Evolutionary conservation across 331 rosid species (phyloP), one percentile per base, ranked within the genome.

Genomic region (Rhamnella rubrinervis): DNA sequence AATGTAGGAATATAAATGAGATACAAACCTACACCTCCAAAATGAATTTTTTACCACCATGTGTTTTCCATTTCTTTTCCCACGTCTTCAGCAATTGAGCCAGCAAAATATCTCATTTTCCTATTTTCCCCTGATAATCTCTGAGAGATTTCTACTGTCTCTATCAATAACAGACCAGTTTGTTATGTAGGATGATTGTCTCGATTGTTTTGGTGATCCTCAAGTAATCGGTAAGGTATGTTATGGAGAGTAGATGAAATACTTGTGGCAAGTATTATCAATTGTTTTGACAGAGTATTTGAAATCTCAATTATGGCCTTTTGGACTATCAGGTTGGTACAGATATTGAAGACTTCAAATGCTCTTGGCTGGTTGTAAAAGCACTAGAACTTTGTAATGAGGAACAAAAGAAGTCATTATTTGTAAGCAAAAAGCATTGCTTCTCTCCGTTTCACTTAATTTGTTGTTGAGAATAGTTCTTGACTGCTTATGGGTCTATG

Each of bases 331-430:
- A 79, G 87, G 61, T 83, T 73, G 87, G 87, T 44, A 83, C 87
- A 19, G 87, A 83, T 60, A 83, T 83, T 71, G 85, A 76, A 80
- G 87, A 83, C 77, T 83, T 79, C 82, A 83, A 83, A 67, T 83
- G 87, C 70, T 83, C 87, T 56, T 83, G 87, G 87, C 18, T 83
- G 76, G 87, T 80, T 20, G 87, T 80, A 66, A 83, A 83, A 58
- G 84, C 87, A 47, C 55, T 83, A n/a, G 87, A 83, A 60, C 69
- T 73, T 50, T 11, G 71, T 26, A 74, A 67, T 6, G 85, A 80
- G 55, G 79, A 80, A 50, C 85, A 83, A 57, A 79, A 76, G 80
- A 76, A 47, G 65, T 9, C 76, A 6, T 59, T 83, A 67, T 66
- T 60, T 66, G 87, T 83, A 71, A 83, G 77, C 63, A 52, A 58